Evolutionary conservation across 1,139 yeast genomes (phyloP), one percentile per base, ranked within the genome.

Genomic region (Diutina sp.): DNA sequence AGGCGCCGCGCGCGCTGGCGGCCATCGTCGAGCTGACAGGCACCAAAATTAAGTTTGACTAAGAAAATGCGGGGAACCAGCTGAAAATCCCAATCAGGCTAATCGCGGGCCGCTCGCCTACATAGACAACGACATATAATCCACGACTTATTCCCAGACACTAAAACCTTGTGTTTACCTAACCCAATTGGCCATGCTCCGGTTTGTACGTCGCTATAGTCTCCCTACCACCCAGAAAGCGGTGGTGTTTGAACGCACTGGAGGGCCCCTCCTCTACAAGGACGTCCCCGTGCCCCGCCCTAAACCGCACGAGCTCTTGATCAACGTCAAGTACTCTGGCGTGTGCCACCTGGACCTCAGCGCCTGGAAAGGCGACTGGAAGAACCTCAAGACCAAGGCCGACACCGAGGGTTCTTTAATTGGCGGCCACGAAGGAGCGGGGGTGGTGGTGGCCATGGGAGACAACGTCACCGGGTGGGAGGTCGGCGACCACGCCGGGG

Each of bases 11-110:
- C 72, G 96, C 85, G 4, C 87, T 90, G 66, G 90, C 90, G 28
- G 93, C 96, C 5, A 89, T 93, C 65, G 96, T 90, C 45, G 84
- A 89, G 55, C 87, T 97, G 0, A 77, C 85, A n/a, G 99, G 98
- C 68, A 91, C 89, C 72, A 93, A 90, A 70, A 77, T 79, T 56
- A 86, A 83, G 6, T 91, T 91, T 57, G 80, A 75, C 61, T 76
- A 66, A 25, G n/a, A 11, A 35, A 35, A 35, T 35, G 41, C 41
- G 41, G 41, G 41, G 41, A 35, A 35, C 14, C 41, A 32, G 25
- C 25, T 21, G 25, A 21, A 21, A 21, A 9, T 32, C 38, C 38
- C 38, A 32, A 32, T 32, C 38, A 11, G 38, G 38, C 38, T 32
- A 32, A 32, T 9, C 12, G 11, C 35, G 25, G 25, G 35, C 35